Base-by-base conservation (phyloP, 2,329 filamentous ascomycete species). In the Rugonectria rugulosa region DNA sequence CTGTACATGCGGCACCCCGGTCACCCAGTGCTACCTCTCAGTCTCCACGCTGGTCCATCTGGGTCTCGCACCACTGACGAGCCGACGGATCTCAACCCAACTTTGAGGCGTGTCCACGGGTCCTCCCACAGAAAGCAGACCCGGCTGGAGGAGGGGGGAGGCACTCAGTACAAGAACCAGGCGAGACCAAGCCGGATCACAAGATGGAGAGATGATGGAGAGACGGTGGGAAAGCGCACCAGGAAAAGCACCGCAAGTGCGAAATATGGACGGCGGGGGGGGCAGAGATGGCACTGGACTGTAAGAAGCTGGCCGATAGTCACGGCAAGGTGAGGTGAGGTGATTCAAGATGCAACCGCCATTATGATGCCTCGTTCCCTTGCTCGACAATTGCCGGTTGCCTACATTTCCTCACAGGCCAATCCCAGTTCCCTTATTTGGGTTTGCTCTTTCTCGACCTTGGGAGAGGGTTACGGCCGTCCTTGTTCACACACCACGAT, bases 31-130 rank as follows among this genome's bases (percentile, higher is more conserved):
- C 61, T 68, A 70, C 70, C 67, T n/a, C n/a, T 66, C 60, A 68
- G 70, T 70, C 69, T 68, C 71, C 72, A 73, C 69, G 63, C 63
- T 65, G 67, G 68, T 66, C 71, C 71, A 70, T 72, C 69, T 70
- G 64, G 68, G 71, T 73, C 72, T 72, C 69, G 70, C 71, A 72
- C 71, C 70, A 72, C 68, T 73, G 65, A 72, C 70, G 70, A 72
- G 67, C 67, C 67, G 68, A 70, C 70, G 71, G 63, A 72, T 73
- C 71, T 71, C 66, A 72, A 72, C 71, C 68, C 69, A 72, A 68
- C 64, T 69, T 67, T 69, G 67, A 72, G 70, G 70, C 68, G 68
- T 71, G 62, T 49, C 61, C 63, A 67, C 66, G 62, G 64, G 62
- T 67, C 64, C 62, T 67, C 62, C 64, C 64, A 67, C 55, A 66